Evolutionary conservation across 345 rosid genomes (phyloP).

Genomic region (Ceriops zippeliana): DNA sequence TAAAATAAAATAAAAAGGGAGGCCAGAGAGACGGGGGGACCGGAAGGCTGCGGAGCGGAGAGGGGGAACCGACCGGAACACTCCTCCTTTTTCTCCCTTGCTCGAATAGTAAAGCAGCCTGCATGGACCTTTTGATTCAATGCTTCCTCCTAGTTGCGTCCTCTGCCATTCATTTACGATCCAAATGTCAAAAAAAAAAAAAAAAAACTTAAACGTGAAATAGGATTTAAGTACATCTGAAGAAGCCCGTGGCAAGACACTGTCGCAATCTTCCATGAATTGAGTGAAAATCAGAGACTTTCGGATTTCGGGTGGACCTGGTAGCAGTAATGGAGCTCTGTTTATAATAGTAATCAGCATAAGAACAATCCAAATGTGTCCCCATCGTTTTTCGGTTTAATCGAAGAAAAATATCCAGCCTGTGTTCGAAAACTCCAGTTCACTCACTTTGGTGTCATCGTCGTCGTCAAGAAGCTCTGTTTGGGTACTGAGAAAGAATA

Average conservation of each 20-base stretch:
- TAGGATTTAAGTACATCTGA: conserved; percentile 20
- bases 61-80: conserved; percentile 1
- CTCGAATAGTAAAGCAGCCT: conserved; percentile 49
- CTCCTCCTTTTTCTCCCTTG: conserved; percentile 49
- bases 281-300: neutral
- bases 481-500: no score
- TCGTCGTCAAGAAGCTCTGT: no score
- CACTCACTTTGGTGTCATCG: no score
- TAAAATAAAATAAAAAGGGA: no score
- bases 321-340: neutral
- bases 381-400: neutral
- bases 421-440: no score
- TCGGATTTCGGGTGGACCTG: no score
- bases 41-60: no score
- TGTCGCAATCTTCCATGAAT: conserved; percentile 30
- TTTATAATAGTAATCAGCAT: neutral
- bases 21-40: no score
- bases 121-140: conserved; percentile 45
- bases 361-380: conserved; percentile 18
- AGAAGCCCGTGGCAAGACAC: conserved; percentile 5
- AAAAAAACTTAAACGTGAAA: neutral
- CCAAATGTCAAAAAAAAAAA: neutral
- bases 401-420: no score
- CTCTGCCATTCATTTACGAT: conserved; percentile 14
- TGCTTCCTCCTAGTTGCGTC: conserved; percentile 10